These are phyloP conservation scores for Cladosporium phlei DNA, from an alignment of 2,329 filamentous ascomycete genomes.

Conservation along the genomic window DNA sequence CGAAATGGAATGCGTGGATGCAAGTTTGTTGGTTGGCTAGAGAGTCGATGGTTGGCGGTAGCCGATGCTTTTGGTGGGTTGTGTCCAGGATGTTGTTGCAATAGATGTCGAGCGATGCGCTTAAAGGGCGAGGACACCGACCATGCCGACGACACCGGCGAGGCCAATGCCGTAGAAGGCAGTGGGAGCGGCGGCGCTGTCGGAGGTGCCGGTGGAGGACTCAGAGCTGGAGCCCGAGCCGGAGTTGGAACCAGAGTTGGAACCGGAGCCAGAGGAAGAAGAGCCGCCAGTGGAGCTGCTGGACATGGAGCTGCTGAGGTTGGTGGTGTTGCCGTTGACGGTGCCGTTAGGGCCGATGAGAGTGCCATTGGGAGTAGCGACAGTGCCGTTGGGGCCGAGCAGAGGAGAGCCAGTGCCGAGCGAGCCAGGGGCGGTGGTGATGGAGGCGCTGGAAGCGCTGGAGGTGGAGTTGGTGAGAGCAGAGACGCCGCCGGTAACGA, in stretches of 20 bases:
- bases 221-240: conserved; percentile 13
- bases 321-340: conserved; percentile 8
- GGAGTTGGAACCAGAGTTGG: conserved; percentile 15
- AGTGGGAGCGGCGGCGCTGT: conserved; percentile 32
- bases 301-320: not conserved
- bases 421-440: conserved; percentile 5
- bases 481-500: conserved; percentile 12
- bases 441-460: conserved; percentile 13
- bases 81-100: too few relatives aligned
- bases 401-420: conserved; percentile 9
- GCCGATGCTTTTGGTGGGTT: not conserved
- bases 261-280: conserved; percentile 5
- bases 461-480: conserved; percentile 10
- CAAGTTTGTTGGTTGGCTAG: too few relatives aligned
- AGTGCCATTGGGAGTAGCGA: conserved; percentile 9
- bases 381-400: conserved; percentile 14
- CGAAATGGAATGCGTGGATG: too few relatives aligned
- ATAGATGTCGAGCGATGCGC: conserved; percentile 1
- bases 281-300: not conserved
- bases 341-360: conserved; percentile 15
- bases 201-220: conserved; percentile 14
- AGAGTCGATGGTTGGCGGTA: not conserved
- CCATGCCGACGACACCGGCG: conserved; percentile 37
- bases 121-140: conserved; percentile 42
- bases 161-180: conserved; percentile 37